Base-by-base conservation (phyloP, 108 stramenopile genomes). In the Poteriospumella lacustris region DNA sequence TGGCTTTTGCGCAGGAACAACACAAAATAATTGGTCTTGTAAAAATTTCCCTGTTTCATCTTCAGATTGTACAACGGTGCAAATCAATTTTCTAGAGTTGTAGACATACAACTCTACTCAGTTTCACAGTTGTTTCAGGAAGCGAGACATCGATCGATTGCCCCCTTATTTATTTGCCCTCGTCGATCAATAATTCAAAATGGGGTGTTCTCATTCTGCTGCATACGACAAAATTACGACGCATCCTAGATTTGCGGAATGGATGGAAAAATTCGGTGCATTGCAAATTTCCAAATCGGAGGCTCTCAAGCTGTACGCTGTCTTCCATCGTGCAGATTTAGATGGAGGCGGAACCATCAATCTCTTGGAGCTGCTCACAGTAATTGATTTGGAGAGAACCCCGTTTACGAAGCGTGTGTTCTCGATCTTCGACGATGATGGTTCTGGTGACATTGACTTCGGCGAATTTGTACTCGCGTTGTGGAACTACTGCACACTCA, bases 401-500 rank as follows among this genome's bases (percentile, higher is more conserved):
- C 70, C 58, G 43, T 86, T 86, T 59, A 62, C 72, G 41, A 75
- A 84, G 81, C 47, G 85, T 2, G 82, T 86, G 15, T 85, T 86
- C 83, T 59, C 58, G 2, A 82, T 86, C 12, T 78, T 86, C n/a
- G 85, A 86, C 44, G 41, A 75, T 29, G 84, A 86, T 60, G 47
- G 40, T 34, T 58, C 43, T 29, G 85, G 85, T 0, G 2, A 39
- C 24, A 43, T 86, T 0, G 82, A 83, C 40, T 64, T 86, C 31
- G 34, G 69, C 1, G 85, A 86, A 69, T 86, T 84, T 29, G 56
- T 82, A n/a, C 52, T 85, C 2, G 81, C 83, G 2, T 59, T 86
- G 28, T 89, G 89, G 89, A 89, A 89, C 68, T 87, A 80, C 43
- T 85, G 85, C 77, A 87, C 87, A 5, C 70, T 73, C 41, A 33